phyloP scores from a whole-genome alignment of 352 stramenopile species.

The Phytopythium oedochilum region DNA sequence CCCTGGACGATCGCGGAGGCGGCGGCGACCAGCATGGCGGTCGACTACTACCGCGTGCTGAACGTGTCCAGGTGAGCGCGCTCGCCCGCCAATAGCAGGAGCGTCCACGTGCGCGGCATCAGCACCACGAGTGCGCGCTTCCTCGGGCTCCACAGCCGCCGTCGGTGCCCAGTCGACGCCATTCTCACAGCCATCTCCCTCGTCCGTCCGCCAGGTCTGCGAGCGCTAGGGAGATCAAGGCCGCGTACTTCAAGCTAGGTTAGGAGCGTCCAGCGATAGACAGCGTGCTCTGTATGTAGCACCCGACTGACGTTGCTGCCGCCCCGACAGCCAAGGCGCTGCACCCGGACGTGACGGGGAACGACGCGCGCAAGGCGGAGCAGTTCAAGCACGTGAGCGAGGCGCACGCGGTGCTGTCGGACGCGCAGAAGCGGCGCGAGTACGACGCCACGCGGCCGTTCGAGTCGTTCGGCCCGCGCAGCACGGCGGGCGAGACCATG shows the following conservation, averaged over 20 bases:
- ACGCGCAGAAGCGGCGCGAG: slow-evolving; percentile 46
- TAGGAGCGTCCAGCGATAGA: neutral
- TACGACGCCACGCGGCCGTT: slow-evolving; percentile 54
- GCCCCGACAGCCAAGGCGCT: slow-evolving; percentile 53
- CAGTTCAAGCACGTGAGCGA: slow-evolving; percentile 84
- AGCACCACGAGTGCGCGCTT: no score
- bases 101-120: no score
- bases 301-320: neutral
- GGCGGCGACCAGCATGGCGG: slow-evolving; percentile 18
- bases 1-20: no score
- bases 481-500: slow-evolving; percentile 31
- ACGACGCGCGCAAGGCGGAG: slow-evolving; percentile 75
- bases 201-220: slow-evolving; percentile 14
- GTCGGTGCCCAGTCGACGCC: no score
- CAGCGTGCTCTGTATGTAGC: neutral
- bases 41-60: slow-evolving; percentile 78
- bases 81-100: neutral
- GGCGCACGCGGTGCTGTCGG: slow-evolving; percentile 72
- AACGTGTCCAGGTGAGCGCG: slow-evolving; percentile 56
- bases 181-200: no score
- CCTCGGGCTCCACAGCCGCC: no score
- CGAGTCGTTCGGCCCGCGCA: slow-evolving; percentile 36
- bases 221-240: slow-evolving; percentile 72
- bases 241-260: slow-evolving; percentile 77
- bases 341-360: slow-evolving; percentile 83